Evolutionary conservation across 306 rosid genomes (phyloP).

Genomic region (Pyrus bretschneideri): DNA sequence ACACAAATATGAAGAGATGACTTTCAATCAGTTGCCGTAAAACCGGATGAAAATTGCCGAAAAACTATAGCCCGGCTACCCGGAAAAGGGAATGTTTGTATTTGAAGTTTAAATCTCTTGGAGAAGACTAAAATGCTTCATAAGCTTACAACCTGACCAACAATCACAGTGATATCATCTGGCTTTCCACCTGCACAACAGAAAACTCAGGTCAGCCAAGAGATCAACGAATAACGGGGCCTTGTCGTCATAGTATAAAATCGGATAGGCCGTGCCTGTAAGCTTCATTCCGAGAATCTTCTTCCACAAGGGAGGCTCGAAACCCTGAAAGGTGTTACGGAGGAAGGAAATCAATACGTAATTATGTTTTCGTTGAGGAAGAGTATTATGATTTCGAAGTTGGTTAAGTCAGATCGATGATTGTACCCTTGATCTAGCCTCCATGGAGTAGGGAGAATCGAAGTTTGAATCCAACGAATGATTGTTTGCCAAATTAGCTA

Average conservation of each 20-base stretch:
- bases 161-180: slow-evolving; percentile 78
- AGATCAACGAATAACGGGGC: background rate
- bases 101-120: background rate
- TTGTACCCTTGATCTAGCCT: slow-evolving; percentile 74
- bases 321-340: slow-evolving; percentile 46
- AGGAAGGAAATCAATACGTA: background rate
- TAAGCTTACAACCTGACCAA: slow-evolving; percentile 64
- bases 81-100: background rate
- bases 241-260: background rate
- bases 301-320: slow-evolving; percentile 83
- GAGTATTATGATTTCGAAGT: background rate
- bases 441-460: slow-evolving; percentile 83
- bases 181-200: slow-evolving; percentile 70
- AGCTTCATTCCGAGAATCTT: slow-evolving; percentile 84
- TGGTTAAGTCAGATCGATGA: background rate
- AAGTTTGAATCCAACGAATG: slow-evolving; percentile 71
- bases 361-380: background rate
- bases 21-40: background rate
- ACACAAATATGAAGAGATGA: background rate
- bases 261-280: slow-evolving; percentile 41
- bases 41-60: background rate
- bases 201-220: slow-evolving; percentile 6
- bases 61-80: background rate
- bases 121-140: slow-evolving; percentile 24
- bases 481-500: slow-evolving; percentile 76